Evolutionary conservation across 2,329 filamentous ascomycete genomes (phyloP), one percentile per base, ranked within the genome.

Genomic region (Phyllosticta citrichinensis): DNA sequence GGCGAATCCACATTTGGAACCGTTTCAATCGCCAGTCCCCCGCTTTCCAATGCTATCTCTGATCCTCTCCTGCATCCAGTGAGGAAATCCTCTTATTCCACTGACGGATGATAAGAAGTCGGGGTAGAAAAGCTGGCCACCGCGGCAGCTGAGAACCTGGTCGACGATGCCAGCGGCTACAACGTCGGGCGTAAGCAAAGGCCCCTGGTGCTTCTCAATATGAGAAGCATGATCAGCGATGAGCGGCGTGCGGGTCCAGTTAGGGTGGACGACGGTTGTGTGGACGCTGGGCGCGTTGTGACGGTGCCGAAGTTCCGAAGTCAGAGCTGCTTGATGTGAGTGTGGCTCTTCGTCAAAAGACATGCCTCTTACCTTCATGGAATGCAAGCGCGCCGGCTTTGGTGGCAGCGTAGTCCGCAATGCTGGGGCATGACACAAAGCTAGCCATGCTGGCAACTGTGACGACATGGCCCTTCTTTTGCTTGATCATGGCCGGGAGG

Each of bases 371-470:
- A 68, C 75, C 75, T 71, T 84, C 81, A 64, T 84, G 80, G 68
- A 83, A 81, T 3, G 77, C 73, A 52, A 83, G 68, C 0, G 80
- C 79, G 24, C 75, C 80, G 0, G 77, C 76, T 68, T 84, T 84
- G 55, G 77, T 78, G 57, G 75, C 75, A 52, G 73, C 75, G 67
- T 84, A 84, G 63, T 82, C 80, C 10, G 77, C 77, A 63, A 83
- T 78, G 30, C 79, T 76, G 1, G 73, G 76, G 3, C 78, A 64
- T 0, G 72, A 71, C 5, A 81, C 62, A 65, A 80, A 83, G 40
- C 77, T 79, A 10, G 80, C 80, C 66, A 79, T 73, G 62, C 78
- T 81, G 2, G 82, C 81, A 14, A 85, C 74, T 0, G 80, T 82
- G 11, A 85, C 74, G 30, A 85, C 73, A 63, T 84, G 82, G 2